phyloP scores from a whole-genome alignment of 495 filamentous ascomycete species.

The Penicillium cinerascens region DNA sequence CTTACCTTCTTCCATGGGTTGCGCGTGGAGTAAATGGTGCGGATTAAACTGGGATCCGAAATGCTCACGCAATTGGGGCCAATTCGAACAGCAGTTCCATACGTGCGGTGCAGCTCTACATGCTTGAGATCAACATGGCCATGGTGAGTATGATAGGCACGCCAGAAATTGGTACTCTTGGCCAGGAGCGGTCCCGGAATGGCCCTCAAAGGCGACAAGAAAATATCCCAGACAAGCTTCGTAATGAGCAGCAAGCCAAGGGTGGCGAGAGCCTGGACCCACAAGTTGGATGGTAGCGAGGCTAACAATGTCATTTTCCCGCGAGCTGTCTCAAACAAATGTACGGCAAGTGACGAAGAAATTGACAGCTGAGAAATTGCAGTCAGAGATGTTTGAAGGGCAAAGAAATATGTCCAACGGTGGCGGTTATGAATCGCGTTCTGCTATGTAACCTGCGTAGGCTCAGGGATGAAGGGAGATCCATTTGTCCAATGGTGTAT shows the following conservation, averaged over 20 bases:
- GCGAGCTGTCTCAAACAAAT: background rate
- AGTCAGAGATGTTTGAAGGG: background rate
- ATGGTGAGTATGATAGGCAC: conserved; percentile 25
- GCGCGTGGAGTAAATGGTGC: conserved; percentile 39
- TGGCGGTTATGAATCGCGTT: background rate
- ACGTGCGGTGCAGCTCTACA: conserved; percentile 43
- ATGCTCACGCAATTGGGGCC: conserved; percentile 57
- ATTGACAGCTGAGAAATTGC: background rate
- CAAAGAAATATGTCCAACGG: background rate
- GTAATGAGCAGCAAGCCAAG: conserved; percentile 8
- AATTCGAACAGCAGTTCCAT: conserved; percentile 53
- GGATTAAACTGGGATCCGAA: conserved; percentile 38
- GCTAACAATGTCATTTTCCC: conserved; percentile 2
- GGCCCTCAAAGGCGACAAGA: conserved; percentile 16
- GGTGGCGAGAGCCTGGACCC: conserved; percentile 6
- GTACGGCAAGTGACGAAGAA: background rate
- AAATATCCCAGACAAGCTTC: conserved; percentile 11
- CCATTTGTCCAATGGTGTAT: background rate
- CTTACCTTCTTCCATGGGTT: conserved; percentile 26
- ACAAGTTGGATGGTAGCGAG: conserved; percentile 5
- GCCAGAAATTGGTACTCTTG: conserved; percentile 35
- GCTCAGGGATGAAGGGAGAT: background rate
- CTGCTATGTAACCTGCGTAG: background rate
- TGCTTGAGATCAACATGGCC: conserved; percentile 17
- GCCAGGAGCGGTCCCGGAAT: conserved; percentile 48